Evolutionary conservation across 2,329 filamentous ascomycete genomes (phyloP).

Genomic region (Alternaria gansuensis): DNA sequence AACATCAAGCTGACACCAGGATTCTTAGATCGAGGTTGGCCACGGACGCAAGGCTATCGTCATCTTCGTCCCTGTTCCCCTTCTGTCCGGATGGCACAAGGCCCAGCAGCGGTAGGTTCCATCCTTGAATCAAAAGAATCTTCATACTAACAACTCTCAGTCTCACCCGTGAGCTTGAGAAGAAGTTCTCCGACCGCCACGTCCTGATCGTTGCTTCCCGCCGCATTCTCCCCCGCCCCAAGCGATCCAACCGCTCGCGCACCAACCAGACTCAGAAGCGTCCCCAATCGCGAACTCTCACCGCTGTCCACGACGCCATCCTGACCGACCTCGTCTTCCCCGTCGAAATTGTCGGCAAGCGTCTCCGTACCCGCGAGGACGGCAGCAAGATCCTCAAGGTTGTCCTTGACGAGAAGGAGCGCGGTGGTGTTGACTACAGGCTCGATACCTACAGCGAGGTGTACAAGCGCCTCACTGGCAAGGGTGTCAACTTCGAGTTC

Average conservation of each 20-base stretch:
- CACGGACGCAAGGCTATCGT: slow-evolving; percentile 99
- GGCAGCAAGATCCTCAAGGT: slow-evolving; percentile 99
- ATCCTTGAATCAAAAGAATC: background rate
- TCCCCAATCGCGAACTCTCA: slow-evolving; percentile 95
- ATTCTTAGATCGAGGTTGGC: slow-evolving; percentile 95
- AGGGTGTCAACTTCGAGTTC: slow-evolving; percentile 98
- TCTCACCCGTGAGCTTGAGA: slow-evolving; percentile 99
- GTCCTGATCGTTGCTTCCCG: slow-evolving; percentile 98
- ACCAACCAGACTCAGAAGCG: slow-evolving; percentile 99
- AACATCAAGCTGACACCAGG: slow-evolving; percentile 64
- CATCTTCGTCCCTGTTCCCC: slow-evolving; percentile 99
- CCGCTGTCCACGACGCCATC: slow-evolving; percentile 98
- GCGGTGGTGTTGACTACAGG: slow-evolving; percentile 98
- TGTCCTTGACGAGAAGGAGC: slow-evolving; percentile 99
- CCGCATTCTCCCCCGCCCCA: slow-evolving; percentile 97
- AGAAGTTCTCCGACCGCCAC: slow-evolving; percentile 99
- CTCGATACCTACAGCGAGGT: slow-evolving; percentile 99
- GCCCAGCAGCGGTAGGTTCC: slow-evolving; percentile 94
- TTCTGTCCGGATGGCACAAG: slow-evolving; percentile 98
- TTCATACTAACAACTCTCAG: slow-evolving; percentile 58
- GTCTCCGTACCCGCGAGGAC: slow-evolving; percentile 98
- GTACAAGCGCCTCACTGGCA: slow-evolving; percentile 97
- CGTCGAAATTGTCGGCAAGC: slow-evolving; percentile 99
- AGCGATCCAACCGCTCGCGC: slow-evolving; percentile 96
- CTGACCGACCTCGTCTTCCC: slow-evolving; percentile 98